Percentiles rank a stretch among this genome's conserved stretches.
phyloP scores from a whole-genome alignment of 2,329 filamentous ascomycete genomes.

The Pestalotiopsis sp. region DNA sequence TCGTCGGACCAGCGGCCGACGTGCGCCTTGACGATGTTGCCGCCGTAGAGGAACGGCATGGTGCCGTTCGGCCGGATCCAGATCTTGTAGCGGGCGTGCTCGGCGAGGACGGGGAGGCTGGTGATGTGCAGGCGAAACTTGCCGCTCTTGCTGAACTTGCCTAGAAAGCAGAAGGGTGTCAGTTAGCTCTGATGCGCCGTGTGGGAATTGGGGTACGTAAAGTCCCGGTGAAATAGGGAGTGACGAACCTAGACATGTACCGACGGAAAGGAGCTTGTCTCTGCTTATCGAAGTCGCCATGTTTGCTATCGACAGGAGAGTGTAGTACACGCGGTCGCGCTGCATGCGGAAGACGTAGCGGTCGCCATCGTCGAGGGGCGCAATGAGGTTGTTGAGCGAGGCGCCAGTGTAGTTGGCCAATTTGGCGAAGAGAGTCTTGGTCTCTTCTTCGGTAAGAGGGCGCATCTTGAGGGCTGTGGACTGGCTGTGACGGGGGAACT shows the following conservation, averaged over 20 bases:
- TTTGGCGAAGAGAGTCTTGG: slow-evolving; percentile 84
- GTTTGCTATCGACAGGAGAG: slow-evolving; percentile 86
- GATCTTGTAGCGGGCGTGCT: slow-evolving; percentile 93
- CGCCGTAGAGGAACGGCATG: slow-evolving; percentile 96
- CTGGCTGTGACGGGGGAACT: neutral
- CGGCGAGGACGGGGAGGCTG: slow-evolving; percentile 80
- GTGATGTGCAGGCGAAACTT: slow-evolving; percentile 97
- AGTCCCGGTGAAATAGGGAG: neutral
- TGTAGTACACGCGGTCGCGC: slow-evolving; percentile 66
- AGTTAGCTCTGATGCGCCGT: neutral
- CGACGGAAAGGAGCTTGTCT: slow-evolving; percentile 82
- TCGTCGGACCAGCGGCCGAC: slow-evolving; percentile 74
- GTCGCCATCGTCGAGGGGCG: slow-evolving; percentile 69
- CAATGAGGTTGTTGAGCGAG: slow-evolving; percentile 83
- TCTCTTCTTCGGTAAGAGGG: slow-evolving; percentile 33
- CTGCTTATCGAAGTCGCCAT: slow-evolving; percentile 84
- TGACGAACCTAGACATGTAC: slow-evolving; percentile 71
- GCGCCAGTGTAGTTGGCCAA: slow-evolving; percentile 90
- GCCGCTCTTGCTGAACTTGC: slow-evolving; percentile 94
- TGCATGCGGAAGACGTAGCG: slow-evolving; percentile 86
- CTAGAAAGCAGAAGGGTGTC: slow-evolving; percentile 38
- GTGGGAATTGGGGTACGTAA: neutral
- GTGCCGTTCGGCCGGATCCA: slow-evolving; percentile 93
- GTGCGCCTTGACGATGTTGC: slow-evolving; percentile 73
- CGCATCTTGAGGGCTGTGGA: slow-evolving; percentile 9